Evolutionary conservation across 2,329 filamentous ascomycete species (phyloP), one percentile per base, ranked within the genome.

Genomic region (Neospermospora avenae): DNA sequence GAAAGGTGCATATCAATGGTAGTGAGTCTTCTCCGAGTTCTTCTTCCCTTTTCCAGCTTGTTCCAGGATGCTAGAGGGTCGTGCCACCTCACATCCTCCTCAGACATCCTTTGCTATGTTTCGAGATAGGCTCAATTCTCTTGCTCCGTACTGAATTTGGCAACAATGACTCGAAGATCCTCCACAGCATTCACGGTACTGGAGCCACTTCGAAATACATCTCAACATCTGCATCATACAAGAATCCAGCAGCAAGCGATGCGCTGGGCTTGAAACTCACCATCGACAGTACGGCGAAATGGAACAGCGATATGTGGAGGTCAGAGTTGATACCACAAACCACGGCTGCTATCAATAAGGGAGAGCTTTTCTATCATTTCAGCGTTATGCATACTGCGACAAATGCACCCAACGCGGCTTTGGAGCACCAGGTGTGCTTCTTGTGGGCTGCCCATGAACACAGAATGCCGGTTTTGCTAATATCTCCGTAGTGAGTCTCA

Each of bases 241-340:
- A 87, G 71, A 75, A 78, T 56, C 77, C 76, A 60, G 75, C 80
- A 64, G 77, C 76, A 0, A 77, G 76, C 55, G 85, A 84, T 51
- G 80, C 77, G 37, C 82, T 89, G 73, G 88, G 88, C 18, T 83
- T 82, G 67, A 87, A 87, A 71, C 84, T 90, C 73, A 88, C 84
- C 5, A 85, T 91, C 54, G 76, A 80, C 68, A 73, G 73, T 67
- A 86, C 82, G 0, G 80, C 87, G 1, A 88, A 84, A 73, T 91
- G 87, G 87, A 86, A 90, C 73, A 84, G 84, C 18, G 82, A 74
- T 51, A 90, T 90, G 87, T 84, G 86, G 72, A 82, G 88, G 49
- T 90, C 86, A 0, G 88, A 91, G 75, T 77, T 91, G 62, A 90
- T 91, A 65, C 87, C 88, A 6, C 85, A 89, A 75, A 89, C 86